Conservation (phyloP, 495 filamentous ascomycete species). For the Symbiotaphrina buchneri region DNA sequence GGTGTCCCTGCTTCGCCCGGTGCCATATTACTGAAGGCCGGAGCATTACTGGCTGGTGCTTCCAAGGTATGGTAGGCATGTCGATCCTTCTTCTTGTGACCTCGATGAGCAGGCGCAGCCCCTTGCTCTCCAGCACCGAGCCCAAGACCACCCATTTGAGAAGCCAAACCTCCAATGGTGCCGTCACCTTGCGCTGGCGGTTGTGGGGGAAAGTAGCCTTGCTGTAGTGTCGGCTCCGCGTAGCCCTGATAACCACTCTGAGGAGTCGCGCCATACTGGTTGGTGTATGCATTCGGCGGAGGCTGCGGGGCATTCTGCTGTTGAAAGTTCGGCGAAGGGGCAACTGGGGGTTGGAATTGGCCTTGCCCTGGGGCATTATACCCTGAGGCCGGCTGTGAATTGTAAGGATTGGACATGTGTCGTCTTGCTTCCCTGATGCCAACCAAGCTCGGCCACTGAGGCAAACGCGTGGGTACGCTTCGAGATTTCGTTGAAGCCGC, state of each 20-base stretch:
- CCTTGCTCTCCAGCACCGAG: slow-evolving; percentile 38
- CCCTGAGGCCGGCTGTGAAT: no score
- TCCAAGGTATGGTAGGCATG: slow-evolving; percentile 86
- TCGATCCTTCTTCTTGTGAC: slow-evolving; percentile 78
- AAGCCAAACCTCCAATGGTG: slow-evolving; percentile 36
- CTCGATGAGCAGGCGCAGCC: slow-evolving; percentile 15
- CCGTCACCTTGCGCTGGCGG: slow-evolving; percentile 10
- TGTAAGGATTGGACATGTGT: no score
- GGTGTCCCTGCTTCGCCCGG: slow-evolving; percentile 27
- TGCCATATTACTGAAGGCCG: slow-evolving; percentile 42
- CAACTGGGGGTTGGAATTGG: slow-evolving; percentile 25
- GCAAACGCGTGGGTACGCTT: no score
- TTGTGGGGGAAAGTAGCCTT: slow-evolving; percentile 11
- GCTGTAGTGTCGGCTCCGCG: slow-evolving; percentile 9
- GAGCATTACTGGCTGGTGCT: slow-evolving; percentile 35
- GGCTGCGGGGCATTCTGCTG: slow-evolving; percentile 7
- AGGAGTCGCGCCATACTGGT: slow-evolving; percentile 7
- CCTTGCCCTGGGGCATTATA: no score
- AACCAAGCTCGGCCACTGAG: no score
- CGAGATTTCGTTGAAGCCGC: no score
- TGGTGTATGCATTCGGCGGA: slow-evolving; percentile 6
- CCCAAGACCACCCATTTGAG: slow-evolving; percentile 72
- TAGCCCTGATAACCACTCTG: slow-evolving; percentile 11
- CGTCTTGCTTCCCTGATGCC: no score
- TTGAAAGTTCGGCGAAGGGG: slow-evolving; percentile 18